Base-by-base conservation (phyloP, 2,329 filamentous ascomycete species). In the Microsporum audouinii region DNA sequence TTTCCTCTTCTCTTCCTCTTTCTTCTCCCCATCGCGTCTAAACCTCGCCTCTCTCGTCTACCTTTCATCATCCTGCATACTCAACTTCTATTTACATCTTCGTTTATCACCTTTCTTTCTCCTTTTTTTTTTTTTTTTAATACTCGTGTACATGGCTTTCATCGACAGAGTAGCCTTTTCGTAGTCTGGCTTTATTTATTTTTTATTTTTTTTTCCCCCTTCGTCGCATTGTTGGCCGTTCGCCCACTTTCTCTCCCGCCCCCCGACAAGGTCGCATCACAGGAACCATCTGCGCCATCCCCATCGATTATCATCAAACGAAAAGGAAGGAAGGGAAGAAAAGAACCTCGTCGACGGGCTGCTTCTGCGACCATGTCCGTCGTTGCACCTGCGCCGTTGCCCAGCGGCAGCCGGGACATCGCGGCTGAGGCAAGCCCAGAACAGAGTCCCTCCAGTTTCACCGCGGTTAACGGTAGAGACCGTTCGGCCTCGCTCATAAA, bases 381-480 rank as follows among this genome's bases (percentile, higher is more conserved):
- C 59, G 69, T 73, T 60, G 70, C 72, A 58, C 66, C 72, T 45
- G 65, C 69, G n/a, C 65, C 72, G 51, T 65, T 64, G 69, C 71
- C 61, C 69, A 73, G 53, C 65, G 71, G 12, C 70, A 74, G 60
- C 59, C 63, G 63, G 58, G 65, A 66, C 17, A 41, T 55, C 56
- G 29, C 57, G 33, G 62, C 51, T 29, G 69, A 70, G 60, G 67
- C 69, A n/a, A 72, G 69, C 59, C 62, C 72, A 29, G 75, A 76
- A 27, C 72, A 75, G 60, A 76, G 74, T 59, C 75, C 75, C 34
- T 75, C 75, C 34, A 73, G 73, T 49, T 78, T 78, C 63, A 78
- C 76, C 3, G 76, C 76, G 23, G 76, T 78, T 41, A 78, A 78
- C 67, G 76, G 75, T 49, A 73, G 69, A 63, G 74, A 75, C 7